phyloP scores from a whole-genome alignment of 2,329 filamentous ascomycete genomes.

The Fusarium concolor region DNA sequence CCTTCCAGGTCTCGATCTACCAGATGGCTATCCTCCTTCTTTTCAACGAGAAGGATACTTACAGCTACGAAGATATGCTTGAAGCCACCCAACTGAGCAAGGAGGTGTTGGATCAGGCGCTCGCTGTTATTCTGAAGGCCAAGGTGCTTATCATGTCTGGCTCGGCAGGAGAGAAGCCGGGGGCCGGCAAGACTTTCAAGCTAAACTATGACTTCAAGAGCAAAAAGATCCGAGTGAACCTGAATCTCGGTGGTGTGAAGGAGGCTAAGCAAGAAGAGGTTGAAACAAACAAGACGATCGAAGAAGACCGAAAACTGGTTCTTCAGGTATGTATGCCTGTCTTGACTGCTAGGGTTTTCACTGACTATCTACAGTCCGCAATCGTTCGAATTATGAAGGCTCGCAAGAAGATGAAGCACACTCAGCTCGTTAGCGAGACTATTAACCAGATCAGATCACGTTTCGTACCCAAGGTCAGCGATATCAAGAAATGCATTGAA shows the following conservation, averaged over 20 bases:
- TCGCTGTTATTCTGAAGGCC: conserved; percentile 90
- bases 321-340: conserved; percentile 80
- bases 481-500: conserved; percentile 99
- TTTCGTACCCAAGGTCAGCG: conserved; percentile 90
- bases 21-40: conserved; percentile 96
- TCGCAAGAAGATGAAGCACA: conserved; percentile 98
- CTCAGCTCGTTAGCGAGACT: conserved; percentile 91
- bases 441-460: conserved; percentile 94
- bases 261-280: conserved; percentile 97
- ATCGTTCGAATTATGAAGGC: conserved; percentile 99
- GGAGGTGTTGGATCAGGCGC: conserved; percentile 87
- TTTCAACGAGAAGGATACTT: conserved; percentile 90
- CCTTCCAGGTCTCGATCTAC: conserved; percentile 96
- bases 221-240: conserved; percentile 97
- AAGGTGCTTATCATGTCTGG: conserved; percentile 83
- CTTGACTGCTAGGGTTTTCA: not conserved
- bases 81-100: conserved; percentile 81
- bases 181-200: conserved; percentile 80
- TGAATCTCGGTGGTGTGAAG: conserved; percentile 94
- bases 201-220: conserved; percentile 97
- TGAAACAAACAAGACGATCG: conserved; percentile 99
- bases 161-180: conserved; percentile 76
- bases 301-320: conserved; percentile 95
- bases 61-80: conserved; percentile 89
- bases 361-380: conserved; percentile 75